These are phyloP conservation scores for Russula vinacea DNA, from an alignment of 768 basidiomycete species.

Conservation along the genomic window DNA sequence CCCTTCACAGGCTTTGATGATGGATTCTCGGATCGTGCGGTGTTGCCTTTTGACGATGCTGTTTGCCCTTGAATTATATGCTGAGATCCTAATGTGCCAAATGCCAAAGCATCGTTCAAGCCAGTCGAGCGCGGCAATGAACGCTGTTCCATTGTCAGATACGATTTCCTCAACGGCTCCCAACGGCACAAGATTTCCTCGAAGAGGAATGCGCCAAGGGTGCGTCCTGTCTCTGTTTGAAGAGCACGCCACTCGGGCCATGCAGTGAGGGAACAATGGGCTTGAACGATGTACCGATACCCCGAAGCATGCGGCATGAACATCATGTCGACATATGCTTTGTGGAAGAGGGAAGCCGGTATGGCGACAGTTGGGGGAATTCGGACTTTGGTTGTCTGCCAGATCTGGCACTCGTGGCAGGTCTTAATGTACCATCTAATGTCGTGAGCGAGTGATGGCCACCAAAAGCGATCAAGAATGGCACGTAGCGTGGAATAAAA, in stretches of 20 bases:
- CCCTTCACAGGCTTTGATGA: constrained; percentile 32
- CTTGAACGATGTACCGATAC: not conserved
- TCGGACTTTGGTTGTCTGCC: too few species aligned
- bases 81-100: not conserved
- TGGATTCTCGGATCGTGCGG: constrained; percentile 32
- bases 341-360: not conserved
- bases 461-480: not conserved
- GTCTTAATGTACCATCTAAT: not conserved
- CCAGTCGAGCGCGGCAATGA: not conserved
- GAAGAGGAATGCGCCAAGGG: not conserved
- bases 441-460: not conserved
- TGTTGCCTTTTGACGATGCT: not conserved
- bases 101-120: not conserved
- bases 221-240: not conserved
- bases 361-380: too few species aligned
- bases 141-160: not conserved
- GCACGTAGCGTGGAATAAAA: not conserved
- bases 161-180: not conserved
- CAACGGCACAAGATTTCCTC: not conserved
- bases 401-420: not conserved
- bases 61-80: not conserved
- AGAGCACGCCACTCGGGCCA: not conserved
- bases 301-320: not conserved
- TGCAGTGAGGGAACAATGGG: not conserved
- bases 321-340: not conserved